These are phyloP conservation scores for Trichoderma cornu-damae DNA, from an alignment of 2,329 filamentous ascomycete genomes.

Conservation along the genomic window DNA sequence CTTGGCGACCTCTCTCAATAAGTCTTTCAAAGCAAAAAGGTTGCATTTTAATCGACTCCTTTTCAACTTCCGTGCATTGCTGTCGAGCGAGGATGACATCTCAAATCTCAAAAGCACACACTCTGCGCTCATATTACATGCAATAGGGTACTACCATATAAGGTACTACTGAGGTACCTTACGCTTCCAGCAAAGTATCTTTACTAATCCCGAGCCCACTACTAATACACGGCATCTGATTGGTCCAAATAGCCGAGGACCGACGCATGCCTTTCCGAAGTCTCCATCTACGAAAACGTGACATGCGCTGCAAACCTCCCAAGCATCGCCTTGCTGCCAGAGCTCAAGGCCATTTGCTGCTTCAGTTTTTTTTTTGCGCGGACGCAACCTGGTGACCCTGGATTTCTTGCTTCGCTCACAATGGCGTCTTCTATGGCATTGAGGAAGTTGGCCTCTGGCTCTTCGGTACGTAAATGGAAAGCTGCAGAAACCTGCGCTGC, in stretches of 20 bases:
- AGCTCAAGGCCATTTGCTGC: constrained; percentile 18
- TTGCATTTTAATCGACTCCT: too few relatives aligned
- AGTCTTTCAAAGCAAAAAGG: too few relatives aligned
- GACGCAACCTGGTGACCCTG: constrained; percentile 30
- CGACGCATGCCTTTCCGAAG: constrained; percentile 16
- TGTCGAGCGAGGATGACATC: too few relatives aligned
- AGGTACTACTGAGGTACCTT: too few relatives aligned
- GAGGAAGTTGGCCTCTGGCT: constrained; percentile 53
- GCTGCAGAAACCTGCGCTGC: constrained; percentile 1
- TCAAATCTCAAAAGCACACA: too few relatives aligned
- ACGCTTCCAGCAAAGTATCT: neutral
- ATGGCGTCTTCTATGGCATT: constrained; percentile 62
- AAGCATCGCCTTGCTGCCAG: constrained; percentile 14
- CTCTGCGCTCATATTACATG: too few relatives aligned
- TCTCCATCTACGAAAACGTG: constrained; percentile 19
- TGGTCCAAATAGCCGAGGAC: constrained; percentile 20
- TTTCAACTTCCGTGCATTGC: too few relatives aligned
- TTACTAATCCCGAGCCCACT: constrained; percentile 9
- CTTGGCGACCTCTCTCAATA: too few relatives aligned
- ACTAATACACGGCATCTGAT: constrained; percentile 18
- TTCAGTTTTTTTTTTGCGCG: constrained; percentile 29
- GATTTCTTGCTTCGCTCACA: constrained; percentile 30
- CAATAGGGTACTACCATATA: too few relatives aligned
- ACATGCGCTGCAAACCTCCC: constrained; percentile 14
- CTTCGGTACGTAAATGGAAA: constrained; percentile 46